Conservation (phyloP, 345 rosid genomes). For the Acer negundo region DNA sequence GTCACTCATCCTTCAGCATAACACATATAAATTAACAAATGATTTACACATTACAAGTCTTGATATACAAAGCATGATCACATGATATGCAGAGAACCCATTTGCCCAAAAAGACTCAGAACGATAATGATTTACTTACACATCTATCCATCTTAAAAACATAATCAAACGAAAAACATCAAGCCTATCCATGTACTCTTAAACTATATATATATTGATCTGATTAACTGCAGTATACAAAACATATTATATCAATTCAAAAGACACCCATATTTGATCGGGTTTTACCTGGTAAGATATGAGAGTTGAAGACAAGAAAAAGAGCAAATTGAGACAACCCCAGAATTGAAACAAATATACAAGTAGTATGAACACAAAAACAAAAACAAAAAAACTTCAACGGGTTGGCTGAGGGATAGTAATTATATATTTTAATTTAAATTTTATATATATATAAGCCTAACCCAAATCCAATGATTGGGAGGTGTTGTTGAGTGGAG, state of each 20-base stretch:
- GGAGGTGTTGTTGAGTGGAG: no score
- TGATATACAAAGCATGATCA: neutral
- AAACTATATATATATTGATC: neutral
- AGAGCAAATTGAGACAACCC: neutral
- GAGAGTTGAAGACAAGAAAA: neutral
- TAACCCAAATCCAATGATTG: no score
- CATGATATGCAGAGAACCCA: no score
- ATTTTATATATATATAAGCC: no score
- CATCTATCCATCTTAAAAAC: neutral
- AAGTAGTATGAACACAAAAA: no score
- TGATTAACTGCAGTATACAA: neutral
- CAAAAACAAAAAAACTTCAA: no score
- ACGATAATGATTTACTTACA: neutral
- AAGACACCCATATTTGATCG: neutral
- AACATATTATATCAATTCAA: neutral
- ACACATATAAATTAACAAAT: no score
- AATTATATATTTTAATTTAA: no score
- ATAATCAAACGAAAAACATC: neutral
- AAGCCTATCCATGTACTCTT: neutral
- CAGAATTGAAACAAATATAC: no score
- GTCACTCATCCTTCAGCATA: no score
- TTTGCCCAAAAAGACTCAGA: neutral
- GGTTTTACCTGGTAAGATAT: neutral
- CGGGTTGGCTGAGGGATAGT: no score
- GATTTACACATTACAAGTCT: neutral